Evolutionary conservation across 768 basidiomycete genomes (phyloP).

Genomic region (Tephrocybe rancida): DNA sequence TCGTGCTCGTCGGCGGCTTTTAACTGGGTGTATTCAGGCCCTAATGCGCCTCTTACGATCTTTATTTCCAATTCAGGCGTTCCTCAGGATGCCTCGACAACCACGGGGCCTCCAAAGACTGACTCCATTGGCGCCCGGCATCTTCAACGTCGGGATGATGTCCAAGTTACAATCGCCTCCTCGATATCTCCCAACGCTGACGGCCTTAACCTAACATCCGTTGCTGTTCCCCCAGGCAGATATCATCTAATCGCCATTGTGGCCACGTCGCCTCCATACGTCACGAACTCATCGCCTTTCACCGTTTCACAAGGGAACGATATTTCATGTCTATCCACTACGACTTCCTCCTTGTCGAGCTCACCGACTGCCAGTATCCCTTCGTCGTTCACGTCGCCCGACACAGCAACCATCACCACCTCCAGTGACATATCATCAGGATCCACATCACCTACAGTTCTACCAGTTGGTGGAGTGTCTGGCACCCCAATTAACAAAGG

Average conservation of each 20-base stretch:
- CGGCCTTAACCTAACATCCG: conserved; percentile 44
- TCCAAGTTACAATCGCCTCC: conserved; percentile 26
- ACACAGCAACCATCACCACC: conserved; percentile 21
- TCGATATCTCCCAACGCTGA: conserved; percentile 26
- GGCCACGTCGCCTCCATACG: conserved; percentile 16
- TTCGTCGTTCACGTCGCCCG: conserved; percentile 11
- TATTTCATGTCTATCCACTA: conserved; percentile 33
- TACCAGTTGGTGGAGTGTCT: conserved; percentile 24
- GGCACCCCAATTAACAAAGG: conserved; percentile 35
- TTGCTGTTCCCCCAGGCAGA: conserved; percentile 51
- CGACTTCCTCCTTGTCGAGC: conserved; percentile 10
- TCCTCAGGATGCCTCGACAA: conserved; percentile 19
- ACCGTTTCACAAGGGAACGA: conserved; percentile 31
- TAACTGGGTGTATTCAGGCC: conserved; percentile 42
- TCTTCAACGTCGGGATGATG: conserved; percentile 17
- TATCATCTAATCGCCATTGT: conserved; percentile 40
- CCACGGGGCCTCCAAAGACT: conserved; percentile 4
- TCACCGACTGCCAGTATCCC: conserved; percentile 16
- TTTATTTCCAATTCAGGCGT: conserved; percentile 42
- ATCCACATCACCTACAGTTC: conserved; percentile 9
- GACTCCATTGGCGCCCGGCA: conserved; percentile 6
- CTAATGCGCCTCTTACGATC: conserved; percentile 29
- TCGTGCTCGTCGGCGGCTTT: conserved; percentile 30
- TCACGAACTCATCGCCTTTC: conserved; percentile 25
- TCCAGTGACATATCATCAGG: conserved; percentile 9